Base-by-base conservation (phyloP, 768 basidiomycete species). In the Xerocomus spinulosus region DNA sequence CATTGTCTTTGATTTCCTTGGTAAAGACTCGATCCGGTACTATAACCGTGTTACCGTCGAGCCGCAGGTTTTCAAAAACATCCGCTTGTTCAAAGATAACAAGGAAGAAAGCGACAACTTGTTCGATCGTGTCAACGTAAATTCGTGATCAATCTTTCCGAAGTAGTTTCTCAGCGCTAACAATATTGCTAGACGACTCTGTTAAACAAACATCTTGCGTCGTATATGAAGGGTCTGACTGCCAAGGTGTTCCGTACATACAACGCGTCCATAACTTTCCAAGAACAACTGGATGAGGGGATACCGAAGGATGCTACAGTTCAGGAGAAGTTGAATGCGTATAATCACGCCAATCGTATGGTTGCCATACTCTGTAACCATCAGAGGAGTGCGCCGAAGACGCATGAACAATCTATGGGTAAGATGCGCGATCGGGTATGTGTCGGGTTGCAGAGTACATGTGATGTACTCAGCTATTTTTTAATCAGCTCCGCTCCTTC, bases 201-300 rank as follows among this genome's bases (percentile, higher is more conserved):
- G 8, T 70, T 99, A 50, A 99, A 99, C 73, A 94, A 93, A 64
- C 92, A 98, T 67, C 76, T 99, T 50, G 81, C 80, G 37, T 81
- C 79, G 24, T 92, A 95, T 67, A 99, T 98, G 96, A 90, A 93
- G 52, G 96, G 96, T 15, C 78, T 99, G 23, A 95, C 96, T 0
- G 96, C 96, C 49, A 99, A 99, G 67, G 96, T 99, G 23, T 99
- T 99, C 77, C 95, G 96, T 92, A 99, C 96, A 43, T 99, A 89
- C 73, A 99, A 99, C 61, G 96, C 96, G 20, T 98, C 96, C 21
- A 83, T 82, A 63, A 96, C 95, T 2, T 96, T 98, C 75, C 92
- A 98, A 64, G 76, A 87, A 37, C 83, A 95, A 53, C 73, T 98
- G 51, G 90, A 94, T 57, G 77, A 83, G 52, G 79, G 80, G 44